Base-by-base conservation (phyloP, 2,329 filamentous ascomycete genomes). In the Pseudopithomyces chartarum region DNA sequence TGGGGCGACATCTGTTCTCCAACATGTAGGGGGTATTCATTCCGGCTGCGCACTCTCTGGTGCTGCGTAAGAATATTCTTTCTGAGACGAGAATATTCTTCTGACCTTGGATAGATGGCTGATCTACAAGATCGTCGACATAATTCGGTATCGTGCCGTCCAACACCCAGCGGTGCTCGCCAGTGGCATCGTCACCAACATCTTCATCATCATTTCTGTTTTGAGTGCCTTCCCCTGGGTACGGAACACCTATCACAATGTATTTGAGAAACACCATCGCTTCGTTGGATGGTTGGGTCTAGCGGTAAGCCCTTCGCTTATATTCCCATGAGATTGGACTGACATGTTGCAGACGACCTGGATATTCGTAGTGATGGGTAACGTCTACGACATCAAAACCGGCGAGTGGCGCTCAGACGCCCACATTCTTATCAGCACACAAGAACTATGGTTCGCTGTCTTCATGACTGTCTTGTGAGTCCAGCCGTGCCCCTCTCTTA, bases 401-500 rank as follows among this genome's bases (percentile, higher is more conserved):
- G 70, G 71, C 6, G 44, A 69, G 59, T 74, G 70, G 70, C 61
- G 64, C 38, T 33, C 62, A 32, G 57, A 70, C 43, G 39, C 69
- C 1, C 54, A 74, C 54, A 60, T 59, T 8, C 54, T 74, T n/a
- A 61, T 74, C 43, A 72, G 65, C 50, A 59, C 63, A 8, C 71
- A 74, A 58, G 71, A 74, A 39, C 62, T 74, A 0, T 74, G 70
- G 70, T 74, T 74, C 38, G 70, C 71, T 8, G 62, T 71, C 1
- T 73, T 73, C 53, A 74, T 74, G 71, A 74, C 71, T 4, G 54
- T 72, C 6, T 74, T 74, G 70, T 72, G 61, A n/a, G 66, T 60
- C n/a, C 3, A 7, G 12, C 8, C 17, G 13, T 8, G 1, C 13
- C n/a, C 19, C 1, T 10, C 2, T 23, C 20, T n/a, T n/a, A 1